Base-by-base conservation (phyloP, 2,329 filamentous ascomycete genomes). In the Penicillium decumbens region DNA sequence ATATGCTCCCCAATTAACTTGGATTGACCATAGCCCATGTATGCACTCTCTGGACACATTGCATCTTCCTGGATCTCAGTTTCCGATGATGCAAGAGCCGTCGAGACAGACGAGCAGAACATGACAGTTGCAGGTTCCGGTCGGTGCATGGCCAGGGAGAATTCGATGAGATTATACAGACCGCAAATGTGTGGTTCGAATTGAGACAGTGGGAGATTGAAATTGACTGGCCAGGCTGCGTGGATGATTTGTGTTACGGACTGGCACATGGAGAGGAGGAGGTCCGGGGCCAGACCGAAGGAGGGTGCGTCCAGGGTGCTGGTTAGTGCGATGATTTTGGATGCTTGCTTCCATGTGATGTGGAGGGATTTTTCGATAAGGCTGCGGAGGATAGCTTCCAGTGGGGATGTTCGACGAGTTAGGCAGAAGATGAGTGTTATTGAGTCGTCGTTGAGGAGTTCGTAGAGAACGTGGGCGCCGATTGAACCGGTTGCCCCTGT, bases 191-290 rank as follows among this genome's bases (percentile, higher is more conserved):
- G 75, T 32, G 73, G 70, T 28, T 71, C 71, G 54, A 79, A 80
- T 55, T 69, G 74, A 20, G 63, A 54, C 1, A 80, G 65, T 1
- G 74, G 74, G 47, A 80, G 67, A 35, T 75, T 74, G 65, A 80
- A 80, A 58, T 80, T 79, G 45, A 81, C 78, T 1, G 76, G 74
- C 78, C 78, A 81, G 13, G 78, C 77, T 2, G 76, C 68, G 58
- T 80, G 78, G 41, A 80, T 72, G 38, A 80, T 73, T 10, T 71
- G 64, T 3, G 75, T 74, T 1, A 72, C 68, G 40, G 72, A 65
- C 20, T 60, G 45, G 4, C 68, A 69, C 43, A 80, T 67, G 25
- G 65, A 49, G 3, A 59, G 39, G 49, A 77, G 72, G n/a, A 63
- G 59, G 3, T 62, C 41, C 20, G 1, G 20, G 20, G 61, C 54